Percentiles rank a stretch among this genome's conserved stretches.
These are phyloP conservation scores for Fusarium protoensiforme DNA, from an alignment of 2,329 filamentous ascomycete species.

Conservation along the genomic window DNA sequence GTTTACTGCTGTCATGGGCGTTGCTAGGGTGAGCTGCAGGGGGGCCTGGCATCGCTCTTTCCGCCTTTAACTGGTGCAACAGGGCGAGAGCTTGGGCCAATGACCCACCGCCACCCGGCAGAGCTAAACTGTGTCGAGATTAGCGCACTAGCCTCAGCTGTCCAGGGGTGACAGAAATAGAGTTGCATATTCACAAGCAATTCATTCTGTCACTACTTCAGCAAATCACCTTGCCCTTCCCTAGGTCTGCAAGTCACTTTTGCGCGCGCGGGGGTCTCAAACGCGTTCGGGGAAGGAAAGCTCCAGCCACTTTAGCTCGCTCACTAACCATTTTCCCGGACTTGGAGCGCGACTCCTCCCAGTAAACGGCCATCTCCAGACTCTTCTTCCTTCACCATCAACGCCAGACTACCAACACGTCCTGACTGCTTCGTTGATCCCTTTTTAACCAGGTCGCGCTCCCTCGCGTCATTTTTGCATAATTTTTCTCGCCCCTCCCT, in stretches of 20 bases:
- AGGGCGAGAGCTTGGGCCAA: constrained; percentile 32
- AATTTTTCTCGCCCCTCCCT: constrained; percentile 10
- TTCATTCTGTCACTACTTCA: constrained; percentile 15
- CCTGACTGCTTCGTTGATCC: not conserved
- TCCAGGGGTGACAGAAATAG: constrained; percentile 12
- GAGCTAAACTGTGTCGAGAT: not conserved
- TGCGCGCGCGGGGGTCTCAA: constrained; percentile 1
- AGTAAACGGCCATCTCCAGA: not conserved
- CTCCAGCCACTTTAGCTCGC: constrained; percentile 29
- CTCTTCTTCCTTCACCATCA: constrained; percentile 20
- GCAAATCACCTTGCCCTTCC: not conserved
- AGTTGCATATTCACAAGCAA: not conserved
- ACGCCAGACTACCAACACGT: constrained; percentile 1
- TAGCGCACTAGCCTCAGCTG: not conserved
- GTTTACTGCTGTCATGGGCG: constrained; percentile 49
- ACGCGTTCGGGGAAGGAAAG: constrained; percentile 14
- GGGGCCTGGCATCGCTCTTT: constrained; percentile 19
- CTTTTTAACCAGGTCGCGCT: not conserved
- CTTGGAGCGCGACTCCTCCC: constrained; percentile 10
- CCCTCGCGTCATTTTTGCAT: constrained; percentile 13
- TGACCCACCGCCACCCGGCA: constrained; percentile 8
- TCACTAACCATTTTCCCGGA: constrained; percentile 5
- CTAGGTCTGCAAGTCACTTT: not conserved
- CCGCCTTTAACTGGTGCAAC: constrained; percentile 23
- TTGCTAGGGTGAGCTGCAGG: constrained; percentile 49